Evolutionary conservation across 495 filamentous ascomycete species (phyloP), one percentile per base, ranked within the genome.

Genomic region (Talaromyces proteolyticus): DNA sequence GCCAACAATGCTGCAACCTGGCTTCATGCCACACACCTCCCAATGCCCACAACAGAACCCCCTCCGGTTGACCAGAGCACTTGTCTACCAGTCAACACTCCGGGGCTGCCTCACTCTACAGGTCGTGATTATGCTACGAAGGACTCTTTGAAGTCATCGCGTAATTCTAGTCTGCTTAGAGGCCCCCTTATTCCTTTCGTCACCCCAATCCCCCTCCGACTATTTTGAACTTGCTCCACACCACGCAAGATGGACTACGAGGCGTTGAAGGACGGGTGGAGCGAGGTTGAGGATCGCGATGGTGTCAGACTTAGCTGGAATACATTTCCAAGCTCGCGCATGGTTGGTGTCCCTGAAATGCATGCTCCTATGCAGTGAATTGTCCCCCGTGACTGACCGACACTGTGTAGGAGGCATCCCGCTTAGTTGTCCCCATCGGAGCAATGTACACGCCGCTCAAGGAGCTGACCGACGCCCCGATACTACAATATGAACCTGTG

Each of bases 301-400:
- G 94, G 94, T 48, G 80, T 97, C 62, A 82, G 94, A 60, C 81
- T 99, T 49, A 96, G 93, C 70, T 99, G 94, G 94, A 99, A 99
- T 65, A 95, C 94, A 34, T 96, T 99, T 68, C 94, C 94, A 50
- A 96, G 92, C 76, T 88, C 91, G 65, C 91, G 94, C 63, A 95
- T 99, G 87, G 89, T 93, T 58, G 54, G 79, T 74, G 48, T 26
- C 37, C 44, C 18, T 24, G 11, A 12, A 14, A 41, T 25, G 20
- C 2, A n/a, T 48, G 22, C 36, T 39, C 38, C 23, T 37, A 39
- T 20, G 48, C 42, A 36, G 22, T 43, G 52, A 53, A 55, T 57
- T 53, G 21, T 25, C 19, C 36, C 19, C 17, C 19, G 40, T 22
- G 34, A 19, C 37, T 29, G 12, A 19, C 37, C 26, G 12, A 21